Base-by-base conservation (phyloP, 352 stramenopile genomes). In the Pythium aphanidermatum region DNA sequence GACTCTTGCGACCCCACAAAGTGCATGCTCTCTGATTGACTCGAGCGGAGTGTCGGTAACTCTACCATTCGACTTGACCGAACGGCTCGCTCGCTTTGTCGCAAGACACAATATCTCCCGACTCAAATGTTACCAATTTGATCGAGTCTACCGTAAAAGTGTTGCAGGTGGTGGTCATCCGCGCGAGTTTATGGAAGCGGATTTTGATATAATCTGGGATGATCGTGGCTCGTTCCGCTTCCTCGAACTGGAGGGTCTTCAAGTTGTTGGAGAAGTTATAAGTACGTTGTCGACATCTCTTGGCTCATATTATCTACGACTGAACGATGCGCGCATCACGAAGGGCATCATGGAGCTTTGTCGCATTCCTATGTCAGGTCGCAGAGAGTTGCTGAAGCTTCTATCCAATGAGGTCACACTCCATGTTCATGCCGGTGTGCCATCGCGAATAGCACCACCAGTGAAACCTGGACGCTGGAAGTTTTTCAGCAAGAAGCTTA, bases 191-290 rank as follows among this genome's bases (percentile, higher is more conserved):
- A 69, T 83, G 30, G 80, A 92, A 39, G 77, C 75, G 2, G 80
- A 92, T 45, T 91, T 94, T 33, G 82, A 92, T 29, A 74, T 92
- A 19, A 81, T 94, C 36, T 94, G 80, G 80, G 75, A 94, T 39
- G 74, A 92, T 40, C 64, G 65, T 16, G 57, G 58, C 0, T 67
- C 62, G 4, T 85, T 78, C 34, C 70, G 74, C 25, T 83, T 84
- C 30, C 57, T 94, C 40, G 79, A 92, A 26, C 54, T 92, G 5
- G 83, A 94, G 48, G 77, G 68, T 1, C 42, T 92, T 9, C 62
- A 90, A 60, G 75, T 94, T 10, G 77, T 92, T 12, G 74, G 75
- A 2, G 70, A 88, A 26, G 77, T 91, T 19, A 83, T 91, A 25
- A 64, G 78, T 8, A 57, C 68, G 25, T 59, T 94, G 0, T 68